A percentile compares a stretch with the other conserved stretches of the same genome.
Evolutionary conservation across 2,329 filamentous ascomycete genomes (phyloP).

Genomic region (Daldinia eschscholtzii): DNA sequence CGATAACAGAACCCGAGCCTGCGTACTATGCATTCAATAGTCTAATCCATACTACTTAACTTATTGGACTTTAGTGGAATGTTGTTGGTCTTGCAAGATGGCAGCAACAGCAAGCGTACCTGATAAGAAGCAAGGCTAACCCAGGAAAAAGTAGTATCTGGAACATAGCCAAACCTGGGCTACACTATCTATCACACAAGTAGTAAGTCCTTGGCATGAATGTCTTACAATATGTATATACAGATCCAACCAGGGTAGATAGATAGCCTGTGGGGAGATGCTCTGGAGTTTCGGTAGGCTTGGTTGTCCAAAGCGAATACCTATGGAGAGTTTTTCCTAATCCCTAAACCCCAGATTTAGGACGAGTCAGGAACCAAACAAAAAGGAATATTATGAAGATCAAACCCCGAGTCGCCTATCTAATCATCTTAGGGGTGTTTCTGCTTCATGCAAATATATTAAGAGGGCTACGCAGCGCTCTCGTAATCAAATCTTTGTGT

Average conservation of each 20-base stretch:
- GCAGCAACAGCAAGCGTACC: constrained; percentile 10
- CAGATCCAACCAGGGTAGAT: constrained; percentile 34
- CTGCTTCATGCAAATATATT: constrained; percentile 12
- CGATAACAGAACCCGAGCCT: constrained; percentile 16
- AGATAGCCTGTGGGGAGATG: constrained; percentile 47
- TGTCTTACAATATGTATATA: constrained; percentile 22
- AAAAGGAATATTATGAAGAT: constrained; percentile 27
- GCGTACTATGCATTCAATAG: neutral
- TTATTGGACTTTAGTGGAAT: constrained; percentile 21
- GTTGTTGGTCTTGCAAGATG: constrained; percentile 30
- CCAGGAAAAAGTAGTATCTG: constrained; percentile 21
- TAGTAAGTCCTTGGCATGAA: constrained; percentile 20
- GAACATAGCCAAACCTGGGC: constrained; percentile 21
- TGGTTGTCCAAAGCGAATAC: constrained; percentile 26
- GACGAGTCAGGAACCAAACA: constrained; percentile 30
- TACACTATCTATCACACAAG: constrained; percentile 17
- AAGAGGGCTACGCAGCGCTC: constrained; percentile 23
- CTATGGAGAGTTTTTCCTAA: constrained; percentile 37
- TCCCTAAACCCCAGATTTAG: constrained; percentile 50
- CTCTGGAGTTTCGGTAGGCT: constrained; percentile 43
- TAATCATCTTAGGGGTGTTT: neutral
- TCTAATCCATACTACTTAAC: constrained; percentile 19
- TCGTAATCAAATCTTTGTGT: constrained; percentile 19
- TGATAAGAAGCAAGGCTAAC: constrained; percentile 30
- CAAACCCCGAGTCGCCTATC: constrained; percentile 22